Conservation (phyloP, 805 yeast genomes). For the Maudiozyma turicensis region DNA sequence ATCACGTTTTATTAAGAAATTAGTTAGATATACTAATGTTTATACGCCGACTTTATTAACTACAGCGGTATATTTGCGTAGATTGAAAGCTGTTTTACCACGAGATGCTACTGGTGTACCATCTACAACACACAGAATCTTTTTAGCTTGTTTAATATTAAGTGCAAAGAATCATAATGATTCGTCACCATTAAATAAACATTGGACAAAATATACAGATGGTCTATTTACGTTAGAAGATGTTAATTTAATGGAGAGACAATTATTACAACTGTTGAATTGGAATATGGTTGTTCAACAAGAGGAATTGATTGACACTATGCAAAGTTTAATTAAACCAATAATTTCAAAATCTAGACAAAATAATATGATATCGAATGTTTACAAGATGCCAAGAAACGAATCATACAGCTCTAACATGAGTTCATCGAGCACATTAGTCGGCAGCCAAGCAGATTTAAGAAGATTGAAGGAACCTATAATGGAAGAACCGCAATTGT, state of each 20-base stretch:
- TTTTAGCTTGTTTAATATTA: slow-evolving; percentile 63
- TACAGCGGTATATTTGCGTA: slow-evolving; percentile 55
- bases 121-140: slow-evolving; percentile 68
- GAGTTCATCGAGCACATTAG: slow-evolving; percentile 11
- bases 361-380: slow-evolving; percentile 21
- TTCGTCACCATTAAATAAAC: slow-evolving; percentile 66
- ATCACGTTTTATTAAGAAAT: slow-evolving; percentile 57
- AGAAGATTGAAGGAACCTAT: slow-evolving; percentile 1
- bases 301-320: slow-evolving; percentile 53
- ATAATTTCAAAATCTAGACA: neutral
- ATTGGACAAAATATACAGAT: slow-evolving; percentile 72
- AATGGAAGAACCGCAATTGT: neutral
- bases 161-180: slow-evolving; percentile 70
- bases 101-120: slow-evolving; percentile 64
- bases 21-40: slow-evolving; percentile 67
- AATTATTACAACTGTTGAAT: slow-evolving; percentile 51
- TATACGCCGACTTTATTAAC: slow-evolving; percentile 69
- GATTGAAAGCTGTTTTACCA: slow-evolving; percentile 51
- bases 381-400: slow-evolving; percentile 21
- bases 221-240: slow-evolving; percentile 58
- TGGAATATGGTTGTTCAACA: slow-evolving; percentile 63
- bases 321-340: slow-evolving; percentile 63
- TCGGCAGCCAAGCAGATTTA: slow-evolving; percentile 8
- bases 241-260: slow-evolving; percentile 73
- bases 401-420: slow-evolving; percentile 8